phyloP scores from a whole-genome alignment of 352 stramenopile species.

The Pythium volutum region DNA sequence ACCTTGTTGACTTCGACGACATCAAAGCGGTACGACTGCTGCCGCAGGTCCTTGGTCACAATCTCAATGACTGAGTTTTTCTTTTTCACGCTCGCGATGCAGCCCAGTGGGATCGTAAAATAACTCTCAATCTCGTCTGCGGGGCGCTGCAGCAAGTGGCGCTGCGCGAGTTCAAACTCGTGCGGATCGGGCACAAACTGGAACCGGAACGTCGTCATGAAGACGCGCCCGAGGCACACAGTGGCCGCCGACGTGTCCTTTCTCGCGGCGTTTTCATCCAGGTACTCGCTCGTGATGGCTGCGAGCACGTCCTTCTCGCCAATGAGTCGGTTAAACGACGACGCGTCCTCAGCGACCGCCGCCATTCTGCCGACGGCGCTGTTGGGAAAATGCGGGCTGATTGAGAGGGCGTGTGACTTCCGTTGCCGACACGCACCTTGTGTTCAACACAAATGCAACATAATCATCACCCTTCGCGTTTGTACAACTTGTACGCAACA shows the following conservation, averaged over 20 bases:
- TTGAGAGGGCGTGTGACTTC: neutral
- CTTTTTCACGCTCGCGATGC: constrained; percentile 74
- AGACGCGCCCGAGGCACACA: constrained; percentile 63
- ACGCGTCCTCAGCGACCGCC: constrained; percentile 22
- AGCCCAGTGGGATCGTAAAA: constrained; percentile 71
- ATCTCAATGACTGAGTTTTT: constrained; percentile 79
- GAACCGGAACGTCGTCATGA: constrained; percentile 87
- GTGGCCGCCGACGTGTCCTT: constrained; percentile 59
- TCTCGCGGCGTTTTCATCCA: constrained; percentile 53
- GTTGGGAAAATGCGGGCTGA: neutral
- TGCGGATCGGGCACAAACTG: constrained; percentile 70
- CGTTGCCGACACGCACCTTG: neutral
- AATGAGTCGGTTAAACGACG: constrained; percentile 41
- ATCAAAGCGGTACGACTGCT: constrained; percentile 76
- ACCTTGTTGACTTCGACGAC: constrained; percentile 67
- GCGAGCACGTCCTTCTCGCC: constrained; percentile 76
- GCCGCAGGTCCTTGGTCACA: constrained; percentile 72
- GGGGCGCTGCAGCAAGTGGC: constrained; percentile 51
- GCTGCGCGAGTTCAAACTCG: constrained; percentile 47
- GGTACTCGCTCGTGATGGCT: constrained; percentile 70
- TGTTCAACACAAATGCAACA: constrained; percentile 3
- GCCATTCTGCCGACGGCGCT: neutral
- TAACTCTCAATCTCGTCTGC: constrained; percentile 74
- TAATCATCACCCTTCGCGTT: neutral
- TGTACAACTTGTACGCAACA: constrained; percentile 1